These are phyloP conservation scores for Lantana camara DNA, from an alignment of 257 asterid genomes.

Conservation along the genomic window DNA sequence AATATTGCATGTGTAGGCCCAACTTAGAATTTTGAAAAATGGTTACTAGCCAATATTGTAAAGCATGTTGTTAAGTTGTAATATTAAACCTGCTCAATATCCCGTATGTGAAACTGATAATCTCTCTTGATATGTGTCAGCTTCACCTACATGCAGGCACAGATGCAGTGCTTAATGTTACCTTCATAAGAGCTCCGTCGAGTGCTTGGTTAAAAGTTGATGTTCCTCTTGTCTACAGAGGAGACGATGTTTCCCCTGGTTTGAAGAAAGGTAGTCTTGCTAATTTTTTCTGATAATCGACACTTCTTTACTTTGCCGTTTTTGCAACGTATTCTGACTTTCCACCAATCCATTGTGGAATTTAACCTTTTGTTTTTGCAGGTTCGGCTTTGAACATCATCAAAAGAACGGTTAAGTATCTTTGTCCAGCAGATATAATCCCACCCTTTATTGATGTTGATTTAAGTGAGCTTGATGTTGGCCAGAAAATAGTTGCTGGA, in stretches of 20 bases:
- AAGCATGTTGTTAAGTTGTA: background rate
- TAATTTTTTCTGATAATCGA: background rate
- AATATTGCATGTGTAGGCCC: background rate
- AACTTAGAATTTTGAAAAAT: background rate
- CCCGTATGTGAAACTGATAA: conserved; percentile 34
- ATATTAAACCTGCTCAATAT: too few species aligned
- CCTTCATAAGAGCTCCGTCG: conserved; percentile 93
- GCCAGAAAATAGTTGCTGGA: conserved; percentile 75
- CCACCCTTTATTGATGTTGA: conserved; percentile 93
- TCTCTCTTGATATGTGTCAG: conserved; percentile 54
- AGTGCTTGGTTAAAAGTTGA: conserved; percentile 59
- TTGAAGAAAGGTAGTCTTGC: conserved; percentile 75
- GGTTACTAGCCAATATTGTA: background rate
- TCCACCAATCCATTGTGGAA: background rate
- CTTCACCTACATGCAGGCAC: conserved; percentile 85
- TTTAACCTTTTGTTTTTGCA: conserved; percentile 34
- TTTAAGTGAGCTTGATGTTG: conserved; percentile 84
- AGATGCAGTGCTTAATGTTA: conserved; percentile 79
- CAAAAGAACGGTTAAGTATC: conserved; percentile 74
- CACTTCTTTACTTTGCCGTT: background rate
- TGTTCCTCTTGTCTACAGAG: conserved; percentile 80
- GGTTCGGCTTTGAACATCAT: conserved; percentile 79
- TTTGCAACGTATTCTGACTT: background rate
- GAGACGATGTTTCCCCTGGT: conserved; percentile 94
- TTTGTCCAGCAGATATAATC: conserved; percentile 86